A percentile compares a stretch with the other conserved stretches of the same genome.
These are phyloP conservation scores for Pythium phragmitis DNA, from an alignment of 352 stramenopile genomes.

Conservation along the genomic window DNA sequence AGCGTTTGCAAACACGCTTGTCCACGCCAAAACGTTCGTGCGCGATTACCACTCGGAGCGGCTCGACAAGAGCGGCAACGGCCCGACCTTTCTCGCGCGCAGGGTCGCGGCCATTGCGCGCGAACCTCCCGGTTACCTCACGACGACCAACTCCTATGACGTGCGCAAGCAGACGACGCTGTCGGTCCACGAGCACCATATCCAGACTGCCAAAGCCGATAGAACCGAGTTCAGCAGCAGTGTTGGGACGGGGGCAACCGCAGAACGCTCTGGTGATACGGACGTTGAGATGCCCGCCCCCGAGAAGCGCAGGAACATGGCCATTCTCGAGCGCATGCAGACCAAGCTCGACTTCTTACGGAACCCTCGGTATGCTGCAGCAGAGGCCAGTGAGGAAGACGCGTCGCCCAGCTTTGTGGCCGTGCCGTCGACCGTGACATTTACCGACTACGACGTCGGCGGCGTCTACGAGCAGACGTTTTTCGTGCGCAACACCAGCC, in stretches of 20 bases:
- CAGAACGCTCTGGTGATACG: neutral
- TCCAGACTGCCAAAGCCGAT: conserved; percentile 40
- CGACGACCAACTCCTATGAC: conserved; percentile 41
- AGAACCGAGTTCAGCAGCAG: neutral
- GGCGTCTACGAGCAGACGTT: conserved; percentile 78
- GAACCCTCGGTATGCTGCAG: conserved; percentile 51
- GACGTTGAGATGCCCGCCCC: conserved; percentile 42
- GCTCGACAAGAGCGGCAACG: conserved; percentile 53
- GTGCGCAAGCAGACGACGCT: conserved; percentile 58
- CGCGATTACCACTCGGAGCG: conserved; percentile 44
- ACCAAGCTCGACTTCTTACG: conserved; percentile 72
- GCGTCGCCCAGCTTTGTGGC: conserved; percentile 40
- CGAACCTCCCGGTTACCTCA: conserved; percentile 51
- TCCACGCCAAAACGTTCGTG: conserved; percentile 64
- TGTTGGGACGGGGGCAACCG: neutral
- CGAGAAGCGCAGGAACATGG: conserved; percentile 61
- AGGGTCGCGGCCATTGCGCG: conserved; percentile 26
- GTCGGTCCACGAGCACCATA: conserved; percentile 37
- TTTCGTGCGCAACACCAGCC: conserved; percentile 59
- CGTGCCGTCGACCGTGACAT: conserved; percentile 53
- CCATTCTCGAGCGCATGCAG: conserved; percentile 75
- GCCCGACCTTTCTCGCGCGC: conserved; percentile 8
- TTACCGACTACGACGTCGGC: conserved; percentile 68
- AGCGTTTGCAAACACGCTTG: conserved; percentile 38
- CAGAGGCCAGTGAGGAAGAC: neutral